A percentile compares a stretch with the other conserved stretches of the same genome.
Conservation (phyloP, 225 moss, liverwort and hornwort genomes). For the Pleurozium schreberi region DNA sequence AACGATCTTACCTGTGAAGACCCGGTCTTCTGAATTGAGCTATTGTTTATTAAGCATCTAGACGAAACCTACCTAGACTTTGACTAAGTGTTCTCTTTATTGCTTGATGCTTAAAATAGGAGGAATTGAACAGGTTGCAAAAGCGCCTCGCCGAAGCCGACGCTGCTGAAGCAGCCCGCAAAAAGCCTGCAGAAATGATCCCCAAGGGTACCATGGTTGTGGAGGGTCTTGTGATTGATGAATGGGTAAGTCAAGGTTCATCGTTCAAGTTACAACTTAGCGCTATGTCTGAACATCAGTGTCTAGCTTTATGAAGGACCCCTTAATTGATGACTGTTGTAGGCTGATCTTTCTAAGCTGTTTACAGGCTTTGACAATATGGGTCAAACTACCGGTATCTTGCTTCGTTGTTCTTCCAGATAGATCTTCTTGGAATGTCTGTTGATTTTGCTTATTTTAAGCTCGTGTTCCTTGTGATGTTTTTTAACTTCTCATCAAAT, state of each 20-base stretch:
- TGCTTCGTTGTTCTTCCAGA: neutral
- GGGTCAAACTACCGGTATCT: neutral
- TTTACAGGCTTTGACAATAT: neutral
- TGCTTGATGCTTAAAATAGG: slow-evolving; percentile 24
- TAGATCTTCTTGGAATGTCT: neutral
- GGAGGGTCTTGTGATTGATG: slow-evolving; percentile 91
- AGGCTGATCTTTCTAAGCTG: neutral
- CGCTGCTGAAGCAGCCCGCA: slow-evolving; percentile 83
- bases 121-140: slow-evolving; percentile 73
- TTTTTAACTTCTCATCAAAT: neutral
- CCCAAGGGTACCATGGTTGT: slow-evolving; percentile 56
- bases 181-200: slow-evolving; percentile 70
- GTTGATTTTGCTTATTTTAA: neutral
- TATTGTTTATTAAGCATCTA: neutral
- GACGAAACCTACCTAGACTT: neutral
- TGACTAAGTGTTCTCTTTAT: neutral
- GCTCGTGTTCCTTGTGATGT: neutral
- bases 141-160: slow-evolving; percentile 89
- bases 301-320: neutral
- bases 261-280: neutral
- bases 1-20: neutral
- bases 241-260: slow-evolving; percentile 60
- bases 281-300: neutral
- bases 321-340: neutral
- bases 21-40: neutral